Conservation (phyloP, 2,329 filamentous ascomycete genomes). For the Pseudogymnoascus sp. region DNA sequence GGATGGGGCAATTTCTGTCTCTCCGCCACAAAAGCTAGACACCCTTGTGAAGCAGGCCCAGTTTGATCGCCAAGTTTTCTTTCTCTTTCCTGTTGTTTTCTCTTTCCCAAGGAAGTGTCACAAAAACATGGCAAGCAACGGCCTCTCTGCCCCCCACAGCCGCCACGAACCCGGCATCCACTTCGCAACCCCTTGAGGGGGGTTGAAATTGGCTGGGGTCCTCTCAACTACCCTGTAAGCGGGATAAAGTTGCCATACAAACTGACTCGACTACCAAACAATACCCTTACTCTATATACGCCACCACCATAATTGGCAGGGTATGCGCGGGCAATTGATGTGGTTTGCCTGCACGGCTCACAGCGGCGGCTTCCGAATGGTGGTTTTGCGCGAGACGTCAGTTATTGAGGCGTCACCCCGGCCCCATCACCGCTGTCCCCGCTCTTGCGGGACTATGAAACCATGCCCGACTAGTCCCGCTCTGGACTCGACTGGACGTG, state of each 20-base stretch:
- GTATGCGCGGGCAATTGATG: not conserved
- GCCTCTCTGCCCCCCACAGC: not conserved
- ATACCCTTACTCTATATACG: not conserved
- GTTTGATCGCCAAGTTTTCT: not conserved
- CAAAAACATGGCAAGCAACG: not conserved
- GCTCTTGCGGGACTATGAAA: not conserved
- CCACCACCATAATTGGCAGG: not conserved
- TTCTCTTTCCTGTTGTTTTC: slow-evolving; percentile 2
- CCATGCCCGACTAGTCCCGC: not conserved
- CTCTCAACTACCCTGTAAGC: not conserved
- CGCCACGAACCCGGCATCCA: not conserved
- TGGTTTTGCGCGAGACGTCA: not conserved
- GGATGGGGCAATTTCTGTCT: not conserved
- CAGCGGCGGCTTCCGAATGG: not conserved
- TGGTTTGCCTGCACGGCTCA: not conserved
- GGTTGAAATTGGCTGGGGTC: slow-evolving; percentile 1
- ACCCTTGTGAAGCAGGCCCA: not conserved
- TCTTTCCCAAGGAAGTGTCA: not conserved
- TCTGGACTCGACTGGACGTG: not conserved
- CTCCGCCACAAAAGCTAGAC: not conserved
- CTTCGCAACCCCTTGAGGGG: not conserved
- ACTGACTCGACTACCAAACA: not conserved
- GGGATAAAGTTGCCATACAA: not conserved
- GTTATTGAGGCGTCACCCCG: not conserved
- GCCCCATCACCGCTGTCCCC: not conserved